Conservation (phyloP, 1,284 basidiomycete genomes). For the Phellopilus nigrolimitatus region DNA sequence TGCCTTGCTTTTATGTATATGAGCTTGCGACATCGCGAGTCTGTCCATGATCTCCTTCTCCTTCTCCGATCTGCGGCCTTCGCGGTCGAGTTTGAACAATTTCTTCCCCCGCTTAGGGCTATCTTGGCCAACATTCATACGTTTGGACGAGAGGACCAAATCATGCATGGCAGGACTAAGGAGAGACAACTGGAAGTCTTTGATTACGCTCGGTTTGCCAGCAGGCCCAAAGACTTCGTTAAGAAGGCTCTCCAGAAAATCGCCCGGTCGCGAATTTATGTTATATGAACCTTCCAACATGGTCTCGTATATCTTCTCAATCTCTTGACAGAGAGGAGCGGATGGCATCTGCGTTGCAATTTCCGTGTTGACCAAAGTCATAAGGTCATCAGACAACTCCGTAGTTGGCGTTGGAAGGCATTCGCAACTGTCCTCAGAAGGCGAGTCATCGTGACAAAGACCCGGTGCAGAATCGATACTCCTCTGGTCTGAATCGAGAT, state of each 20-base stretch:
- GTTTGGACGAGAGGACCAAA: constrained; percentile 6
- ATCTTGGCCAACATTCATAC: neutral
- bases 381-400: neutral
- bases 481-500: neutral
- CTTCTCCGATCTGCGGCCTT: constrained; percentile 7
- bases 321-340: constrained; percentile 29
- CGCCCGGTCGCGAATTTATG: constrained; percentile 44
- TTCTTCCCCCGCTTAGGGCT: constrained; percentile 10
- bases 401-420: constrained; percentile 10
- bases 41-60: constrained; percentile 14
- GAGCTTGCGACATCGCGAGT: constrained; percentile 9
- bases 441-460: constrained; percentile 15
- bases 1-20: constrained; percentile 12
- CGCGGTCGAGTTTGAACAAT: constrained; percentile 7
- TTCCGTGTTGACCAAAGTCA: neutral
- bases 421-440: constrained; percentile 16
- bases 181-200: constrained; percentile 17
- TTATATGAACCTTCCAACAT: constrained; percentile 48
- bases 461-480: constrained; percentile 13
- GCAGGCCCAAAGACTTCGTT: constrained; percentile 45
- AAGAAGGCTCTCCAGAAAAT: constrained; percentile 40
- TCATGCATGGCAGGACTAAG: constrained; percentile 9
- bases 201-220: constrained; percentile 25
- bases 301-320: constrained; percentile 48
- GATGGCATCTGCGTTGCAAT: neutral